A percentile compares a stretch with the other conserved stretches of the same genome.
Conservation (phyloP, 352 stramenopile species). For the Pythium grandisporangium region DNA sequence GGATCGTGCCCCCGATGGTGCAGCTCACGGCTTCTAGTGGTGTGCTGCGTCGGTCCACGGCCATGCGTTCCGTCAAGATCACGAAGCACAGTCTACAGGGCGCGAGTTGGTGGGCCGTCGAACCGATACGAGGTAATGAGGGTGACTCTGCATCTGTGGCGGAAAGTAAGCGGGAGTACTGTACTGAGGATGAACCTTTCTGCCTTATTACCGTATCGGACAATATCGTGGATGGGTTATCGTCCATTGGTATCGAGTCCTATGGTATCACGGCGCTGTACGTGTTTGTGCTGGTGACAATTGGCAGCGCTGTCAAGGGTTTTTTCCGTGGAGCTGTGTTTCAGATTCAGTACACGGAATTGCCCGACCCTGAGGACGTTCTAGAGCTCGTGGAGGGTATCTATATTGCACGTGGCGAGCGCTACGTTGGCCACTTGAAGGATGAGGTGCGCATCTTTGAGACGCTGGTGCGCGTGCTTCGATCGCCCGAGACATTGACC, state of each 20-base stretch:
- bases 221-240: slow-evolving; percentile 79
- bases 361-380: slow-evolving; percentile 76
- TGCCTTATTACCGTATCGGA: slow-evolving; percentile 81
- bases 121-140: slow-evolving; percentile 19
- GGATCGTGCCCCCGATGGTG: slow-evolving; percentile 50
- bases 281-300: slow-evolving; percentile 82
- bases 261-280: slow-evolving; percentile 84
- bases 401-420: slow-evolving; percentile 76
- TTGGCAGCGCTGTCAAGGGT: slow-evolving; percentile 73
- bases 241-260: slow-evolving; percentile 66
- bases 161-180: slow-evolving; percentile 28
- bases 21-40: slow-evolving; percentile 63
- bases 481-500: slow-evolving; percentile 73
- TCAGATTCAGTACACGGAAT: slow-evolving; percentile 75
- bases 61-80: slow-evolving; percentile 41
- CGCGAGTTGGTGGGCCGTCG: slow-evolving; percentile 60
- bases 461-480: slow-evolving; percentile 74
- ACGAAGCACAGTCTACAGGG: slow-evolving; percentile 45
- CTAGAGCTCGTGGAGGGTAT: slow-evolving; percentile 84
- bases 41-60: slow-evolving; percentile 40
- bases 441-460: slow-evolving; percentile 86
- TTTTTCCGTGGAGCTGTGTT: slow-evolving; percentile 77
- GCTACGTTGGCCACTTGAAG: slow-evolving; percentile 82
- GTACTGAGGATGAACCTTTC: slow-evolving; percentile 37
- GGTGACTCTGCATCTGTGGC: slow-evolving; percentile 2